Base-by-base conservation (phyloP, 176 grass and related monocot species). In the Chrysopogon serrulatus region DNA sequence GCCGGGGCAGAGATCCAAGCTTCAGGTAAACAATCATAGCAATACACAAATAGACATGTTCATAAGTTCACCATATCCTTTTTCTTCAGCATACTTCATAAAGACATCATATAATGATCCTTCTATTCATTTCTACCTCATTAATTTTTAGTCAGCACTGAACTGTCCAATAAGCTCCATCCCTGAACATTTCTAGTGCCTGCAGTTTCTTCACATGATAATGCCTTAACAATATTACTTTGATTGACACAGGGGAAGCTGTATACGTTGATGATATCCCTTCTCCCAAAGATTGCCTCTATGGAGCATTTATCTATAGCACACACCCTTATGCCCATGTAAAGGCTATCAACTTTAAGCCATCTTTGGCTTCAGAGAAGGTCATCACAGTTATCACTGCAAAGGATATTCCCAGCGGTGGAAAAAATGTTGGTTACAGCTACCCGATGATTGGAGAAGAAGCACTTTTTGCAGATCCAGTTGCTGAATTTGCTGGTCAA, bases 251-350 rank as follows among this genome's bases (percentile, higher is more conserved):
- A 97, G 94, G 94, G 76, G 91, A 97, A 80, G 94, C 94, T 26
- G 90, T 97, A 64, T 97, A 94, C 3, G 87, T 97, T 53, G 94
- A 94, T 82, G 94, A 97, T 63, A 92, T 97, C 65, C 89, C 94
- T 75, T 74, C 94, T 81, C 87, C 89, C 18, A 92, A 86, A 69
- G 89, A 97, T 56, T 97, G 94, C 65, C 89, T 97, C 34, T 94
- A 91, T 82, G 94, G 91, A 64, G 91, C 94, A 47, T 97, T 97
- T 86, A 89, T 97, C 67, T 94, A 92, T 60, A 94, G 94, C 85
- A 94, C 87, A 72, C 84, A 87, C 32, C 92, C 94, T 40, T 79
- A 85, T 67, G 94, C 94, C 80, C 65, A 71, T 33, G 45, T 97
- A 53, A 90, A 93, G 31, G 73, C 80, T 43, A 49, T 94, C 60